Evolutionary conservation across 177 flowering plant genomes (phyloP).

Genomic region (Vitis hybrid): DNA sequence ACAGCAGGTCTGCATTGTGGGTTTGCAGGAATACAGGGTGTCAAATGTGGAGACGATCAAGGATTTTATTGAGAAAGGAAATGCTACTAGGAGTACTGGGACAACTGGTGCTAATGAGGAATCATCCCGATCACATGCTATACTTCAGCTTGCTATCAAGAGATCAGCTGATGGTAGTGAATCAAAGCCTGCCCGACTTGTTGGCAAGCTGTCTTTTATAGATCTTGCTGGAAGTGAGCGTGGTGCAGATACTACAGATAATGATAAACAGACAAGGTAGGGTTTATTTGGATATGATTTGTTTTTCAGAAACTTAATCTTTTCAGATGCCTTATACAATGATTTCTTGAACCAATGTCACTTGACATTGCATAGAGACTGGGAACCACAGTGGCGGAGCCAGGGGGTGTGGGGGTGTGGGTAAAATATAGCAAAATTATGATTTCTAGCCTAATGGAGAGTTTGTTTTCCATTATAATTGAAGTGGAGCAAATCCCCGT

Average conservation of each 20-base stretch:
- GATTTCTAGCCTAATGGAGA: too few relatives aligned
- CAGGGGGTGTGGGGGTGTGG: too few relatives aligned
- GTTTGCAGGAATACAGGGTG: conserved; percentile 81
- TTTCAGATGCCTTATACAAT: too few relatives aligned
- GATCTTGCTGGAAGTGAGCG: conserved; percentile 98
- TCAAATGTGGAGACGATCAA: conserved; percentile 66
- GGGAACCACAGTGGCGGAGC: too few relatives aligned
- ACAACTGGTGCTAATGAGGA: conserved; percentile 97
- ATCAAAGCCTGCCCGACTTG: conserved; percentile 68
- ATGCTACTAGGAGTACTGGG: conserved; percentile 83
- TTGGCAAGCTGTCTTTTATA: conserved; percentile 91
- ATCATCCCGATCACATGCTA: conserved; percentile 96
- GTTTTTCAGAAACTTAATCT: too few relatives aligned
- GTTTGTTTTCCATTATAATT: too few relatives aligned
- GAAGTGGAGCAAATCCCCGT: too few relatives aligned
- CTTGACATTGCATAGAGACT: too few relatives aligned
- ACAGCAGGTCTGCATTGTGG: conserved; percentile 95
- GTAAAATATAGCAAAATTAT: too few relatives aligned
- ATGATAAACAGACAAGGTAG: conserved; percentile 88
- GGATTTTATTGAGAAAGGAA: conserved; percentile 84
- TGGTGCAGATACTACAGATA: conserved; percentile 96
- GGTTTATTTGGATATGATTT: background rate
- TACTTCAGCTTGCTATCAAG: conserved; percentile 86
- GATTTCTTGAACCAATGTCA: too few relatives aligned
- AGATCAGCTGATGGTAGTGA: conserved; percentile 69